Evolutionary conservation across 192 early-diverging fungal species (phyloP).

Genomic region (Mortierella hygrophila): DNA sequence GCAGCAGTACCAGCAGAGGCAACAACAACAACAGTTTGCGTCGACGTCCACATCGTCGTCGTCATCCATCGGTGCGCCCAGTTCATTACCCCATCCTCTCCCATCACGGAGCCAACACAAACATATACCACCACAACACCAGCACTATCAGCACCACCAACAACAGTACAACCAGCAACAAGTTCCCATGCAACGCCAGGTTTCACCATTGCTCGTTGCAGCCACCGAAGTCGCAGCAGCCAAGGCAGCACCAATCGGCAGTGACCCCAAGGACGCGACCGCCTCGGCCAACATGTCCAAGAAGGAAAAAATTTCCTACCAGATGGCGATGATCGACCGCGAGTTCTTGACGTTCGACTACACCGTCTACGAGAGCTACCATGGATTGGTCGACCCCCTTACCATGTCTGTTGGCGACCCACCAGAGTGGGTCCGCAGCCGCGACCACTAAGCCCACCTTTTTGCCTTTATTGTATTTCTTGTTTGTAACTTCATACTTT

Average conservation of each 20-base stretch:
- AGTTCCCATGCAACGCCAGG: not conserved
- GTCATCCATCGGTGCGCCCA: conserved; percentile 15
- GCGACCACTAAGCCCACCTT: conserved; percentile 27
- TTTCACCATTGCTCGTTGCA: conserved; percentile 6
- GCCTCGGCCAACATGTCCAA: conserved; percentile 48
- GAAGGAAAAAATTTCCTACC: conserved; percentile 64
- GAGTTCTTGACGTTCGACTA: conserved; percentile 87
- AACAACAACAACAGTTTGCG: conserved; percentile 24
- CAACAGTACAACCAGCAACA: conserved; percentile 22
- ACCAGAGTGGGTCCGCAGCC: conserved; percentile 72
- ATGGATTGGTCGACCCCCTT: conserved; percentile 71
- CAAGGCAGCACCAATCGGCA: conserved; percentile 4
- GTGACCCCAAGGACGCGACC: conserved; percentile 1
- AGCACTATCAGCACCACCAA: conserved; percentile 7
- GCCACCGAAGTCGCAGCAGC: conserved; percentile 3
- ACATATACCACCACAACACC: conserved; percentile 18
- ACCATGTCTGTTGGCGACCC: conserved; percentile 73
- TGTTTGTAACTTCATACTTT: not conserved
- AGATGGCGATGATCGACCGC: conserved; percentile 78
- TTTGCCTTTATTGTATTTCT: not conserved
- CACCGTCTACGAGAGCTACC: conserved; percentile 82
- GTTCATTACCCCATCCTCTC: conserved; percentile 22
- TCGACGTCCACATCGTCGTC: conserved; percentile 30
- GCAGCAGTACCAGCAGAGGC: conserved; percentile 20
- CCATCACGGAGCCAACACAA: conserved; percentile 19